Percentiles rank a stretch among this genome's conserved stretches.
phyloP scores from a whole-genome alignment of 2,329 filamentous ascomycete genomes.

The Fusarium poae region DNA sequence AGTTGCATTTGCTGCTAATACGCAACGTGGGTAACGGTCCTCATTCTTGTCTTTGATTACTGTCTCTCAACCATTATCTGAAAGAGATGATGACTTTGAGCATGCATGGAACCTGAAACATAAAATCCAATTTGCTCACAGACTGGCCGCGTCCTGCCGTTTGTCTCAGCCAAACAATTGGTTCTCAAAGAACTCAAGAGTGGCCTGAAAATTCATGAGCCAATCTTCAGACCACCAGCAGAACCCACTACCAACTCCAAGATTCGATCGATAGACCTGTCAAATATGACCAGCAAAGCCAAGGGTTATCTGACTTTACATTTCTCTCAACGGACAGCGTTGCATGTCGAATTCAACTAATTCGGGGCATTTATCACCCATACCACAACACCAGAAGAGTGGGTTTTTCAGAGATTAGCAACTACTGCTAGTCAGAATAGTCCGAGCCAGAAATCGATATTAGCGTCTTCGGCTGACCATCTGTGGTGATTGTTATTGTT shows the following conservation, averaged over 20 bases:
- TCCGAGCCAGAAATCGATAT: constrained; percentile 31
- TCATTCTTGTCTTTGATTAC: constrained; percentile 38
- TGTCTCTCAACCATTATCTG: constrained; percentile 33
- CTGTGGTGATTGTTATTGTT: constrained; percentile 25
- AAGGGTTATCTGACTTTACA: constrained; percentile 1
- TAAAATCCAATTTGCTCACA: constrained; percentile 43
- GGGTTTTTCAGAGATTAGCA: constrained; percentile 44
- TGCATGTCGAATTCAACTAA: constrained; percentile 17
- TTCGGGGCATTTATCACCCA: constrained; percentile 16
- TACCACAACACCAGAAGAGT: constrained; percentile 31
- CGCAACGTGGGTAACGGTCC: constrained; percentile 34
- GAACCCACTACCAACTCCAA: constrained; percentile 17
- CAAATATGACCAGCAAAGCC: constrained; percentile 10
- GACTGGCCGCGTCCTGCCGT: constrained; percentile 44
- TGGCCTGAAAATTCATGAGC: constrained; percentile 40
- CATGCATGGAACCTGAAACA: constrained; percentile 35
- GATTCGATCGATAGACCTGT: constrained; percentile 22
- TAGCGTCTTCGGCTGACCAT: constrained; percentile 39
- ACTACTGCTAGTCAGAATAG: constrained; percentile 38
- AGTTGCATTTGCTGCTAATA: constrained; percentile 36
- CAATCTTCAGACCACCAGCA: constrained; percentile 36
- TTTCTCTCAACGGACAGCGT: constrained; percentile 4
- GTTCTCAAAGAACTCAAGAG: constrained; percentile 37
- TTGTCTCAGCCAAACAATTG: constrained; percentile 48
- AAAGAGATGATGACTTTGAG: constrained; percentile 27